Evolutionary conservation across 257 asterid species (phyloP), one percentile per base, ranked within the genome.

Genomic region (Solanum infundibuliforme): DNA sequence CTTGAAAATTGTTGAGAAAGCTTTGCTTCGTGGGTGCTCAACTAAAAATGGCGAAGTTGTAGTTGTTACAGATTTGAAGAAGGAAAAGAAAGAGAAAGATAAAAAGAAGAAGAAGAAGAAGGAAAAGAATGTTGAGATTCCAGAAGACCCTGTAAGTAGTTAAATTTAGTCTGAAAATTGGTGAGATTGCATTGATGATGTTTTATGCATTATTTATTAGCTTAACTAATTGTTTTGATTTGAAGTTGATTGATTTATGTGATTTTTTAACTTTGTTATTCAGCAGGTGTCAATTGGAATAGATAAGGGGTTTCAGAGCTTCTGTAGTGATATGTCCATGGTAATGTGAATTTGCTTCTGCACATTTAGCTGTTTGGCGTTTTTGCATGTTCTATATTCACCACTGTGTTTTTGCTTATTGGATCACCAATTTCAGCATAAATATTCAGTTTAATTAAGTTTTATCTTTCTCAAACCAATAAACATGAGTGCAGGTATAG

Each of bases 1-100:
- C 86, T 93, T 93, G 90, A 93, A 91, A 91, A 93, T 97, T 32
- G 93, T 97, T 39, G 93, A 92, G 88, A 95, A 92, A 89, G 91
- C 95, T 41, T 88, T 93, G 88, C 88, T 55, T 86, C 93, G 95
- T 41, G 66, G 88, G 23, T 85, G 58, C 86, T 88, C 60, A 72
- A 39, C 23, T 74, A 83, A 8, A 69, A 88, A 41, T 55, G 87
- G 55, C 3, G 85, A n/a, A n/a, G 81, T 79, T 65, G 94, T 87
- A 39, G 41, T 93, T 7, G 93, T 94, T 48, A 82, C 88, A 79
- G 88, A 91, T 71, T 52, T 89, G 85, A 88, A 86, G 87, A 83
- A 89, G 29, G 90, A 90, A 89, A 87, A 89, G 91, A 92, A 73
- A 68, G 88, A 88, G 89, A 79, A n/a, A 92, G 85, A 90, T 90